phyloP scores from a whole-genome alignment of 2,329 filamentous ascomycete species.

The Calonectria ilicicola region DNA sequence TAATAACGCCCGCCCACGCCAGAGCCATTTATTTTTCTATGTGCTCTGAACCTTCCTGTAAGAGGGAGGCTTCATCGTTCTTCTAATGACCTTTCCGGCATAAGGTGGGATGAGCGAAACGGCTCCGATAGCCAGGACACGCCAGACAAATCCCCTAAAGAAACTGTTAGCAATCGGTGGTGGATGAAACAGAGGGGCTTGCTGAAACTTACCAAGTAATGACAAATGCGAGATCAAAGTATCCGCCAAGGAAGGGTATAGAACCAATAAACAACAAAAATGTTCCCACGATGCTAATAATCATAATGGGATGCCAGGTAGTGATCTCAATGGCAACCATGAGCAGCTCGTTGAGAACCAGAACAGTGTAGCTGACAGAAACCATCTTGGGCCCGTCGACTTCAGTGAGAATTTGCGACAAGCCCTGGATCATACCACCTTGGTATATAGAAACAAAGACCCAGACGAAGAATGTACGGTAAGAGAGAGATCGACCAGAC shows the following conservation, averaged over 20 bases:
- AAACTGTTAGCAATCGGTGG: slow-evolving; percentile 26
- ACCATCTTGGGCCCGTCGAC: slow-evolving; percentile 83
- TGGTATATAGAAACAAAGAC: slow-evolving; percentile 96
- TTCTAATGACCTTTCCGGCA: slow-evolving; percentile 84
- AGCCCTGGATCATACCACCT: slow-evolving; percentile 93
- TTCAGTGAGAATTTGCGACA: slow-evolving; percentile 87
- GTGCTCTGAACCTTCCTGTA: slow-evolving; percentile 91
- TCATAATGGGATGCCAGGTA: slow-evolving; percentile 97
- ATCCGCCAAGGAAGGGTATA: slow-evolving; percentile 87
- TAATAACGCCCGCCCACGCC: slow-evolving; percentile 20
- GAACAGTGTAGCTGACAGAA: slow-evolving; percentile 88
- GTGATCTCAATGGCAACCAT: slow-evolving; percentile 98
- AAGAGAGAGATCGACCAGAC: slow-evolving; percentile 85
- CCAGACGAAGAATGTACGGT: slow-evolving; percentile 97
- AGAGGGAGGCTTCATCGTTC: slow-evolving; percentile 89
- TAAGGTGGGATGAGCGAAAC: slow-evolving; percentile 90
- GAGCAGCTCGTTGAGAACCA: slow-evolving; percentile 93
- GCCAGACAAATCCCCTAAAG: slow-evolving; percentile 85
- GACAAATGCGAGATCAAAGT: slow-evolving; percentile 88
- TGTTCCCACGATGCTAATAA: slow-evolving; percentile 85
- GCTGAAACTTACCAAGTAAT: slow-evolving; percentile 70
- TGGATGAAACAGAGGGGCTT: not conserved
- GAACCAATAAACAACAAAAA: slow-evolving; percentile 83
- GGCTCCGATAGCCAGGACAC: slow-evolving; percentile 81
- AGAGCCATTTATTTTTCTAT: slow-evolving; percentile 43